Conservation (phyloP, 257 asterid species). For the Fraxinus anomala region DNA sequence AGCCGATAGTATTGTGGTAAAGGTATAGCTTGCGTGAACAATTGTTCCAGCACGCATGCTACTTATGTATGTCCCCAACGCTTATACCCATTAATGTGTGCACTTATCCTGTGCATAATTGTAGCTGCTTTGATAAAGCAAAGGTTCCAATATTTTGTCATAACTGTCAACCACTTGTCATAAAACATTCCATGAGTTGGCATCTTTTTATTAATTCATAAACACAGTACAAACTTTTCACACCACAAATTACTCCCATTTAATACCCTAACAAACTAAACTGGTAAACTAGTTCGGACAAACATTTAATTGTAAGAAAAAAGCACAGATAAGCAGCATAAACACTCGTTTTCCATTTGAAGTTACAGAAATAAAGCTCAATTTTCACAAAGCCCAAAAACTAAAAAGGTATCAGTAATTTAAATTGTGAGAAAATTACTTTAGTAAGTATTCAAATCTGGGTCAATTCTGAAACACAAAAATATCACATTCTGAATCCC, state of each 20-base stretch:
- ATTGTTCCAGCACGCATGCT: neutral
- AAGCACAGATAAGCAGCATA: neutral
- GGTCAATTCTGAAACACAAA: neutral
- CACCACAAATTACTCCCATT: neutral
- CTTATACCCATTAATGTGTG: neutral
- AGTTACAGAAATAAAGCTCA: neutral
- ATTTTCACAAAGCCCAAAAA: conserved; percentile 16
- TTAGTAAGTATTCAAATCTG: conserved; percentile 20
- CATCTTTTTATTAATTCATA: neutral
- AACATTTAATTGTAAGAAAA: neutral
- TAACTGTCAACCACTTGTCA: conserved; percentile 1
- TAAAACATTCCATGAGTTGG: neutral
- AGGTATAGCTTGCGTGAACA: conserved; percentile 6
- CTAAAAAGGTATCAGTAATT: neutral
- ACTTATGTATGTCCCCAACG: neutral
- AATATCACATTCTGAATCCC: neutral
- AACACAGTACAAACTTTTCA: neutral
- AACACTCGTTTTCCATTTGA: neutral
- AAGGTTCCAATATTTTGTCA: neutral
- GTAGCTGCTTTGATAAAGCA: neutral
- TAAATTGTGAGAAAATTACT: conserved; percentile 33
- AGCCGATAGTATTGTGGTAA: neutral
- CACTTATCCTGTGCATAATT: neutral
- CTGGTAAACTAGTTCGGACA: neutral
- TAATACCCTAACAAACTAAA: neutral